Evolutionary conservation across 257 asterid species (phyloP).

Genomic region (Solanum piurae): DNA sequence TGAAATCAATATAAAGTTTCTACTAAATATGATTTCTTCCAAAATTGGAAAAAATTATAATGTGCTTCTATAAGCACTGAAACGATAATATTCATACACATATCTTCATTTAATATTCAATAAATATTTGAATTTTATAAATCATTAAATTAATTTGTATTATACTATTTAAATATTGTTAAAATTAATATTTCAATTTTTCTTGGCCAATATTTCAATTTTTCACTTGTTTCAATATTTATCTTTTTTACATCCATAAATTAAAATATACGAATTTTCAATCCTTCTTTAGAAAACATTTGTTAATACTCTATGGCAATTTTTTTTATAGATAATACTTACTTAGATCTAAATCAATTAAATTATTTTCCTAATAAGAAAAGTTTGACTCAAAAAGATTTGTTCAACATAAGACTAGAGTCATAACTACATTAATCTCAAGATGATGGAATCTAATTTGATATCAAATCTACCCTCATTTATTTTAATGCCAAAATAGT

Average conservation of each 20-base stretch:
- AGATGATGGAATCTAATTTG: background rate
- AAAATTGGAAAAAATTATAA: background rate
- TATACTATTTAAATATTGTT: background rate
- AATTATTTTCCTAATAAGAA: background rate
- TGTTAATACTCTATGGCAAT: background rate
- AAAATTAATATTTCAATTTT: background rate
- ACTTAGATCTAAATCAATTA: background rate
- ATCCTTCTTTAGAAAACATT: background rate
- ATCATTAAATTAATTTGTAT: background rate
- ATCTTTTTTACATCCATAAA: background rate
- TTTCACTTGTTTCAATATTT: background rate
- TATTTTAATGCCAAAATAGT: background rate
- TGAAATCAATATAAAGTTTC: background rate
- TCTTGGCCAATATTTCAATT: background rate
- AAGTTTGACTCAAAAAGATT: background rate
- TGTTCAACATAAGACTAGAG: too few relatives aligned
- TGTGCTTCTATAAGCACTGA: background rate
- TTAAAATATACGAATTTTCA: background rate
- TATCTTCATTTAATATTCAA: background rate
- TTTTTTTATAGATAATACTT: background rate
- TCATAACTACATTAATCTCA: background rate
- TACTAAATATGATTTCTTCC: background rate
- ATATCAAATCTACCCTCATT: background rate
- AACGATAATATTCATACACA: background rate
- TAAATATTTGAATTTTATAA: background rate